Base-by-base conservation (phyloP, 345 rosid species). In the Eucalyptus erythrocorys region DNA sequence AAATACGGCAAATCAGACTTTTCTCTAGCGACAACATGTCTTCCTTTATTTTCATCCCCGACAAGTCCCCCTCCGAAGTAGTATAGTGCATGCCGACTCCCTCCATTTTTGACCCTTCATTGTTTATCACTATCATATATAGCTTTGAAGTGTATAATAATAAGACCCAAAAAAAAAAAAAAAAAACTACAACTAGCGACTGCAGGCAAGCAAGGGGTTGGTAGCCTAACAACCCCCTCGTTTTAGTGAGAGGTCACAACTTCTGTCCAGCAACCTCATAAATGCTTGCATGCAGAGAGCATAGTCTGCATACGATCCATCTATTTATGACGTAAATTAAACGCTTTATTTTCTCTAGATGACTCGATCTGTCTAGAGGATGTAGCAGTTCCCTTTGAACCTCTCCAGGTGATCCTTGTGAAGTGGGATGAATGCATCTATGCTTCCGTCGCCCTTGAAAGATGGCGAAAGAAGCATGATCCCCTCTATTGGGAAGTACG, bases 401-500 rank as follows among this genome's bases (percentile, higher is more conserved):
- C 81, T 12, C 27, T 71, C 91, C 88, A 89, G 30, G 48, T 86
- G 86, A 12, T 91, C 88, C 81, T 87, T n/a, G 48, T 87, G 87
- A 66, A 92, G 87, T 9, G 91, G 89, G 13, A 91, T 53, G 81
- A 89, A 89, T 2, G 90, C 93, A 86, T 92, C 87, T 8, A 90
- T 87, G 61, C 93, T 89, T 17, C 91, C 93, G 87, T 91, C 93
- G 10, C 89, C 89, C 3, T 68, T 49, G 55, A 88, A 68, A 2
- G 91, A 92, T 4, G 91, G 92, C 27, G 90, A 34, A 34, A 92
- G 79, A 86, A 91, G 84, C 84, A 89, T 42, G 85, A 84, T 80
- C 40, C 93, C 91, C 27, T 91, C 91, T 7, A 26, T 76, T 6
- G 90, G 92, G 51, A 87, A 91, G 87, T 91, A 90, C 6, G 89